Evolutionary conservation across 2,329 filamentous ascomycete genomes (phyloP), one percentile per base, ranked within the genome.

Genomic region (Dendryphion nanum): DNA sequence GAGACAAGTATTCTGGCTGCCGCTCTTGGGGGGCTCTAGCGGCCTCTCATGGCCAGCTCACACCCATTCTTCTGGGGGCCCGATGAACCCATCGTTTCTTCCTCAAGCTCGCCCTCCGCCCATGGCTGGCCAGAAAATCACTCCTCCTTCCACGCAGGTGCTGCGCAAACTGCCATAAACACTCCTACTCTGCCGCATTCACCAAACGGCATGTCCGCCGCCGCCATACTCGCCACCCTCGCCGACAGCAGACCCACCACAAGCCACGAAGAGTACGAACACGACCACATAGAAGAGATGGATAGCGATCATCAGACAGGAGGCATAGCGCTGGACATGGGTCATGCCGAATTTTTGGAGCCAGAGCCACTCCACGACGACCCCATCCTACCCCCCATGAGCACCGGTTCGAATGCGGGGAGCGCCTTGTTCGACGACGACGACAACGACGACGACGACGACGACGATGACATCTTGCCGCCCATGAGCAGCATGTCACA

Each of bases 201-300:
- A 13, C 49, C 48, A 37, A 49, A 43, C 41, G 45, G 44, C 26
- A 38, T 53, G 38, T 58, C 57, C 19, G 51, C 55, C 37, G 53
- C 53, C 10, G 44, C 51, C 14, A 55, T 55, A 2, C 57, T 60
- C 33, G 51, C 60, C 34, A 48, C 55, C 6, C 54, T 59, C 37
- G 50, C 55, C 13, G 57, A 57, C 46, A 57, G 44, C 47, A 49
- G 57, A 18, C 53, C 58, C 32, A 42, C 52, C 40, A 54, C 54
- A 28, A 53, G 53, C 47, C 47, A 55, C 44, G 52, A 32, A 8
- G 49, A 51, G 34, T 37, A 55, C 41, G 43, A 35, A 14, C 41
- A 41, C 17, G 47, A 38, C 23, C 26, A 38, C 13, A 38, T 47
- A 26, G 51, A 37, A 8, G 19, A 35, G 15, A 13, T 32, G 14